Evolutionary conservation across 345 rosid species (phyloP).

Genomic region (Mallotus nudiflorus): DNA sequence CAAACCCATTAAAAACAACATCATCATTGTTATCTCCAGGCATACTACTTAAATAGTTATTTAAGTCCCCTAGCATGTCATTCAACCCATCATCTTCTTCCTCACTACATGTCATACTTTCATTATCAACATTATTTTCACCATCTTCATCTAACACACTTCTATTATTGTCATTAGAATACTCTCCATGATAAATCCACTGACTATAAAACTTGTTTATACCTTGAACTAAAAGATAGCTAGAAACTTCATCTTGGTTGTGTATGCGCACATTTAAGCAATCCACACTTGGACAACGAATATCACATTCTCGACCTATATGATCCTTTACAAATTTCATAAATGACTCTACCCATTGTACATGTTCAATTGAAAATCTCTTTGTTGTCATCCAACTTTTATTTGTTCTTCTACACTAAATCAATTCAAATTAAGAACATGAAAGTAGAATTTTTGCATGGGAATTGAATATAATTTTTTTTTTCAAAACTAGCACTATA

Average conservation of each 20-base stretch:
- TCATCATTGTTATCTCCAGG: neutral
- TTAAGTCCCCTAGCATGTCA: neutral
- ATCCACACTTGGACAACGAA: neutral
- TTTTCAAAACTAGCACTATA: no score
- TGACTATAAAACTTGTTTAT: neutral
- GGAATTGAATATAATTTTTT: no score
- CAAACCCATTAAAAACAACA: no score
- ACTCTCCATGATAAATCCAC: neutral
- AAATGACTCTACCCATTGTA: neutral
- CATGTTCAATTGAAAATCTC: neutral
- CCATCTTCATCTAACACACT: no score
- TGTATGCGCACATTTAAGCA: neutral
- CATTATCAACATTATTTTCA: no score
- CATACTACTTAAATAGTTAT: neutral
- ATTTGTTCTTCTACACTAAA: no score
- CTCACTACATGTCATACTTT: neutral
- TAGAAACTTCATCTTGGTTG: neutral
- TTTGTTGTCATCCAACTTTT: neutral
- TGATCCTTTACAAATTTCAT: neutral
- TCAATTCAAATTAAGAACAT: no score
- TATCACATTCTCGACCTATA: neutral
- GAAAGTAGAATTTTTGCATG: no score
- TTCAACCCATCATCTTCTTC: neutral
- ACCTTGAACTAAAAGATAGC: neutral
- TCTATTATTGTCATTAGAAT: no score